phyloP scores from a whole-genome alignment of 2,329 filamentous ascomycete genomes.

The Penicillium sp. region DNA sequence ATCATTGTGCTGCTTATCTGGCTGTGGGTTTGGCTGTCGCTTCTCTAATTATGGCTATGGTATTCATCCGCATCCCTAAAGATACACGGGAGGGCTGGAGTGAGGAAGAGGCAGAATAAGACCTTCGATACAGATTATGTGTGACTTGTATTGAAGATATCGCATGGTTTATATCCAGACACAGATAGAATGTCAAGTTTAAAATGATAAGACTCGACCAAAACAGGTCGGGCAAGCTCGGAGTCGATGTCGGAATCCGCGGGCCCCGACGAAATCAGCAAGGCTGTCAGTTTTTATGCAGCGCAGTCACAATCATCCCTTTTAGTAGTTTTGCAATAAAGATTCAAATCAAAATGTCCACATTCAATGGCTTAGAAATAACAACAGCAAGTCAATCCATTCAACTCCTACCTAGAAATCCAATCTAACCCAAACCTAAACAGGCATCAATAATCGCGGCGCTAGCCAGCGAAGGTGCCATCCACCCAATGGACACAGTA shows the following conservation, averaged over 20 bases:
- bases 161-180: no score
- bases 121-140: no score
- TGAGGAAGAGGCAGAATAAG: no score
- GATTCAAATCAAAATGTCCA: background rate
- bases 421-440: background rate
- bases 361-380: background rate
- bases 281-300: background rate
- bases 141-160: no score
- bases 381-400: background rate
- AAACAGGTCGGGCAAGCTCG: background rate
- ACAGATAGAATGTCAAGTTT: background rate
- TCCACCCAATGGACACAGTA: slow-evolving; percentile 13
- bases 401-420: background rate
- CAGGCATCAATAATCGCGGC: slow-evolving; percentile 10
- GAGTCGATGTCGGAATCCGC: background rate
- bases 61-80: no score
- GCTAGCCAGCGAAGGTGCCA: slow-evolving; percentile 8
- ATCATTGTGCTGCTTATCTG: no score
- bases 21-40: no score
- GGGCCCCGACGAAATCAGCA: background rate
- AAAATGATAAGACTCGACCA: background rate
- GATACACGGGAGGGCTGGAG: no score
- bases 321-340: no score
- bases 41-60: no score
- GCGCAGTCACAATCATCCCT: background rate